Evolutionary conservation across 1,284 basidiomycete genomes (phyloP).

Genomic region (Ustanciosporium gigantosporum): DNA sequence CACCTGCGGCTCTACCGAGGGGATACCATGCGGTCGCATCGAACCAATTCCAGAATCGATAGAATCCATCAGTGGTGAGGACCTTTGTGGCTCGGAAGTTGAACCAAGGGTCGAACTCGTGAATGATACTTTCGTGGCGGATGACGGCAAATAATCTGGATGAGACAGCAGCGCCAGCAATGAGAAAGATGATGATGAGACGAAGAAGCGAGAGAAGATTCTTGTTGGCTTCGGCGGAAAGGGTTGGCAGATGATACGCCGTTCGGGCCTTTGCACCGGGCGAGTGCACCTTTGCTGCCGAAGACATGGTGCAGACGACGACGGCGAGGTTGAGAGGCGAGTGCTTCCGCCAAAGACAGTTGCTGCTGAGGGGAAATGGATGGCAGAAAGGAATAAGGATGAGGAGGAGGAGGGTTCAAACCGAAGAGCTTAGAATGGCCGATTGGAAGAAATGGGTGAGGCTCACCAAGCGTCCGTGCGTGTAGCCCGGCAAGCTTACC

Average conservation of each 20-base stretch:
- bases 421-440: too few species aligned
- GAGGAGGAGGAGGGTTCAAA: too few species aligned
- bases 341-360: too few species aligned
- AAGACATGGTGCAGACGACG: too few species aligned
- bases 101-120: slow-evolving; percentile 95
- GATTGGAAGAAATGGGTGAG: too few species aligned
- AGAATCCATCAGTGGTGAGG: slow-evolving; percentile 69
- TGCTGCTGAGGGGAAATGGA: too few species aligned
- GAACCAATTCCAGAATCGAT: slow-evolving; percentile 80
- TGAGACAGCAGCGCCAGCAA: slow-evolving; percentile 78
- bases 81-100: slow-evolving; percentile 70
- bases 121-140: slow-evolving; percentile 98
- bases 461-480: too few species aligned
- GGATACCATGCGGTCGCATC: slow-evolving; percentile 97
- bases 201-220: slow-evolving; percentile 53
- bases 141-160: slow-evolving; percentile 96
- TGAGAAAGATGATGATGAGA: slow-evolving; percentile 57
- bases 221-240: slow-evolving; percentile 38
- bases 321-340: too few species aligned
- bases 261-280: too few species aligned
- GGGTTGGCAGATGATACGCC: slow-evolving; percentile 34
- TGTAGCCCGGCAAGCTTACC: too few species aligned
- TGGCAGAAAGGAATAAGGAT: too few species aligned
- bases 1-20: slow-evolving; percentile 94
- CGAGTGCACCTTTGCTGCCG: too few species aligned